Evolutionary conservation across 2,329 filamentous ascomycete species (phyloP), one percentile per base, ranked within the genome.

Genomic region (Lachnellula suecica): DNA sequence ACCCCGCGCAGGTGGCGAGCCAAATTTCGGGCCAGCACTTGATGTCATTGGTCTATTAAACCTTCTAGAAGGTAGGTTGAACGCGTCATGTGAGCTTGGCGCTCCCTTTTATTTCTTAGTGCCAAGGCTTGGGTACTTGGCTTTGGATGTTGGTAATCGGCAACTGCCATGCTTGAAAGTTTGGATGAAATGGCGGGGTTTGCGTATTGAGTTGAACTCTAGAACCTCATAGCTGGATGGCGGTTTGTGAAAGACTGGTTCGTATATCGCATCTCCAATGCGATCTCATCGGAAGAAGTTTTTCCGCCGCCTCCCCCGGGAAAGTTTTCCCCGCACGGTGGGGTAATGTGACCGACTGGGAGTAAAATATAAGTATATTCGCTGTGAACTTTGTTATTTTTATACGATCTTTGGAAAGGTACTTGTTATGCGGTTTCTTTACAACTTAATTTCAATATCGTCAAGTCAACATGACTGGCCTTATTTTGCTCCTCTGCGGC

Each of bases 171-270:
- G 29, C 4, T 34, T 31, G n/a, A n/a, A n/a, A n/a, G n/a, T n/a
- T n/a, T n/a, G n/a, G n/a, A n/a, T n/a, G n/a, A n/a, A n/a, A n/a
- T n/a, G n/a, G n/a, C n/a, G n/a, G n/a, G n/a, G n/a, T n/a, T n/a
- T n/a, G n/a, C n/a, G n/a, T n/a, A n/a, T n/a, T 13, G 27, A 31
- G 27, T 8, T 7, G 27, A 31, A 8, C 13, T 13, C 13, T 31
- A 13, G 27, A 7, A 31, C 13, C 27, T 31, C 27, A 13, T 8
- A 13, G 7, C 27, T 13, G 13, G 27, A 44, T 51, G n/a, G n/a
- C n/a, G n/a, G 35, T 44, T 45, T 48, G 44, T 41, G n/a, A 38
- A 51, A 22, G 31, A 38, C 38, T 17, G n/a, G 37, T 8, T 40
- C 7, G n/a, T n/a, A n/a, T n/a, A n/a, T n/a, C n/a, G n/a, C n/a